Percentiles rank a stretch among this genome's conserved stretches.
These are phyloP conservation scores for Suhomyces anneliseae DNA, from an alignment of 1,139 yeast genomes.

Conservation along the genomic window DNA sequence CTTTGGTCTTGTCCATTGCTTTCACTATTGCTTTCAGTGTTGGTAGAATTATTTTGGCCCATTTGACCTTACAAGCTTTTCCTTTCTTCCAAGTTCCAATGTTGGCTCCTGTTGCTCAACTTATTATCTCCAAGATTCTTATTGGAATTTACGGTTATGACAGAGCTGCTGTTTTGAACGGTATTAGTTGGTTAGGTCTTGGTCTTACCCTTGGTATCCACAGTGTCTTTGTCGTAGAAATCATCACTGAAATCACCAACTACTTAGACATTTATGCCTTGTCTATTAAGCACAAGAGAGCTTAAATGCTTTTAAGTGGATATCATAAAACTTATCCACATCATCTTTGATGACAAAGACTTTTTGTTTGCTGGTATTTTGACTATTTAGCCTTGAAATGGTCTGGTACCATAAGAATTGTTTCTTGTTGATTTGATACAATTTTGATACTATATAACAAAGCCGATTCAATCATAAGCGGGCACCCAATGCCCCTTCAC, in stretches of 20 bases:
- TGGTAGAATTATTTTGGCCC: constrained; percentile 87
- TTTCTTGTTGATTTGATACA: not conserved
- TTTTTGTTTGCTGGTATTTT: not conserved
- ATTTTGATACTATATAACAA: too few relatives aligned
- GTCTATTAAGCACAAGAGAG: constrained; percentile 77
- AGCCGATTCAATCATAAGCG: too few relatives aligned
- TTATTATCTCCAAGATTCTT: constrained; percentile 42
- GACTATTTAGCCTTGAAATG: too few relatives aligned
- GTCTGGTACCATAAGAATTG: not conserved
- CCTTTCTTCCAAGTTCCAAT: constrained; percentile 73
- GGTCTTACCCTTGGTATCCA: constrained; percentile 79
- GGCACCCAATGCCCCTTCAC: too few relatives aligned
- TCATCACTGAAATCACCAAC: constrained; percentile 77
- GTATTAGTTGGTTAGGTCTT: constrained; percentile 67
- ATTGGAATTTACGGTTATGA: constrained; percentile 41
- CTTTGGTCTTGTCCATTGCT: constrained; percentile 70
- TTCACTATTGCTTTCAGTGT: constrained; percentile 78
- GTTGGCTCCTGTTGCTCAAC: constrained; percentile 63
- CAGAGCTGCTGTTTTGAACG: constrained; percentile 38
- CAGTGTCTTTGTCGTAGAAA: constrained; percentile 75
- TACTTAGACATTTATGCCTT: constrained; percentile 85
- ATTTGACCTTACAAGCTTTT: constrained; percentile 75
- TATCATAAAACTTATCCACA: too few relatives aligned
- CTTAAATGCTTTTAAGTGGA: constrained; percentile 15
- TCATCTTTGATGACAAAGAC: not conserved